These are phyloP conservation scores for Alternaria solani DNA, from an alignment of 2,329 filamentous ascomycete genomes.

Conservation along the genomic window DNA sequence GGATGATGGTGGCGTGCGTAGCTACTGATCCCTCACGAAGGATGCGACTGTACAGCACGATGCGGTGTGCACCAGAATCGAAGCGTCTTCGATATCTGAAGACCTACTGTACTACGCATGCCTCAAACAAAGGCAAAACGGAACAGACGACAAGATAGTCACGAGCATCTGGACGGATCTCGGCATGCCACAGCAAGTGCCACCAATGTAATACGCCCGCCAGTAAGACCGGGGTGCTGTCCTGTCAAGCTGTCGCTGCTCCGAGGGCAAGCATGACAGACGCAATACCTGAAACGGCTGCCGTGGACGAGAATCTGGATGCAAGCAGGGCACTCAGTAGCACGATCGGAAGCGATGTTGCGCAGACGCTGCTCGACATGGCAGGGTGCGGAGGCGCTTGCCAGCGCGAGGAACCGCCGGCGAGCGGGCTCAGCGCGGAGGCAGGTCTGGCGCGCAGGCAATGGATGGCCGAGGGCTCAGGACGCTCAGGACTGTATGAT, in stretches of 20 bases:
- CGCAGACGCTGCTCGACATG: conserved; percentile 35
- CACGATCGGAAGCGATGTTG: conserved; percentile 37
- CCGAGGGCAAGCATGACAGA: conserved; percentile 29
- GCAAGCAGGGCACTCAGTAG: conserved; percentile 38
- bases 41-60: neutral
- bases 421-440: conserved; percentile 25
- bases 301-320: conserved; percentile 28
- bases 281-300: conserved; percentile 28
- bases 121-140: conserved; percentile 13
- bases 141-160: conserved; percentile 21
- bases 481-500: conserved; percentile 21
- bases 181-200: conserved; percentile 24
- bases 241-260: conserved; percentile 25
- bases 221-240: conserved; percentile 8
- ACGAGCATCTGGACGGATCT: conserved; percentile 17
- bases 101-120: conserved; percentile 8
- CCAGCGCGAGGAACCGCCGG: conserved; percentile 41
- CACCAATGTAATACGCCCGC: conserved; percentile 18
- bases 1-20: conserved; percentile 3
- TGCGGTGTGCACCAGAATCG: neutral
- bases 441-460: conserved; percentile 26
- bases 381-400: conserved; percentile 23
- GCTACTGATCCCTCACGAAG: conserved; percentile 1
- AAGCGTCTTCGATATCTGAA: conserved; percentile 1
- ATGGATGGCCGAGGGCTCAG: conserved; percentile 2